Conservation (phyloP, 1,284 basidiomycete genomes). For the Cutaneotrichosporon daszewskae region DNA sequence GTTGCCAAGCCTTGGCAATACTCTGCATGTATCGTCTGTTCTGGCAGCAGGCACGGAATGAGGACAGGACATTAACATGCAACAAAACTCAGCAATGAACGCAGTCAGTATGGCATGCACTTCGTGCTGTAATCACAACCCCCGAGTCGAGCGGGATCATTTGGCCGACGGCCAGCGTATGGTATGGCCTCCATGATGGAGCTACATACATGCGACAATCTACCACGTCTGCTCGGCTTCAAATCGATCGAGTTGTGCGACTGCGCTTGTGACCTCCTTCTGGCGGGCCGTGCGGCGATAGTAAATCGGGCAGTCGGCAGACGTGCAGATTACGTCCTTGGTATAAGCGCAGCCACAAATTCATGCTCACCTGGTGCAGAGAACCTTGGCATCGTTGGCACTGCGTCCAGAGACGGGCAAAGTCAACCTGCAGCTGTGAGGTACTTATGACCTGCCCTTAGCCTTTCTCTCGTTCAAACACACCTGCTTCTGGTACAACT, state of each 20-base stretch:
- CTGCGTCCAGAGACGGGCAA: constrained; percentile 91
- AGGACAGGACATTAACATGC: too few species aligned
- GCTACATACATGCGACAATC: neutral
- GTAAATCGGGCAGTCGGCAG: constrained; percentile 96
- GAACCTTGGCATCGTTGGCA: constrained; percentile 95
- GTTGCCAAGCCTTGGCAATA: too few species aligned
- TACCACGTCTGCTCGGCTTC: constrained; percentile 51
- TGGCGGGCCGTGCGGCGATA: constrained; percentile 96
- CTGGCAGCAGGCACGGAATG: too few species aligned
- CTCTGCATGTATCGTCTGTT: too few species aligned
- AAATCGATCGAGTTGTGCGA: constrained; percentile 71
- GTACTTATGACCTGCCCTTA: constrained; percentile 53
- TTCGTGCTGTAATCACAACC: too few species aligned
- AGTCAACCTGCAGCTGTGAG: constrained; percentile 77
- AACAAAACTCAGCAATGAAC: too few species aligned
- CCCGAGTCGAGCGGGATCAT: too few species aligned
- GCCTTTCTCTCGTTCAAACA: constrained; percentile 13
- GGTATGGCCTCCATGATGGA: too few species aligned
- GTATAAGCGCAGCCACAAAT: neutral
- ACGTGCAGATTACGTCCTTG: constrained; percentile 91
- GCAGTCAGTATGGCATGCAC: too few species aligned
- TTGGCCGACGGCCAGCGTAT: too few species aligned
- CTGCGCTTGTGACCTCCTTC: constrained; percentile 85
- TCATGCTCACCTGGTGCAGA: constrained; percentile 67
- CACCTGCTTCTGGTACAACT: constrained; percentile 86